Evolutionary conservation across 2,329 filamentous ascomycete species (phyloP).

Genomic region (Calycina marina): DNA sequence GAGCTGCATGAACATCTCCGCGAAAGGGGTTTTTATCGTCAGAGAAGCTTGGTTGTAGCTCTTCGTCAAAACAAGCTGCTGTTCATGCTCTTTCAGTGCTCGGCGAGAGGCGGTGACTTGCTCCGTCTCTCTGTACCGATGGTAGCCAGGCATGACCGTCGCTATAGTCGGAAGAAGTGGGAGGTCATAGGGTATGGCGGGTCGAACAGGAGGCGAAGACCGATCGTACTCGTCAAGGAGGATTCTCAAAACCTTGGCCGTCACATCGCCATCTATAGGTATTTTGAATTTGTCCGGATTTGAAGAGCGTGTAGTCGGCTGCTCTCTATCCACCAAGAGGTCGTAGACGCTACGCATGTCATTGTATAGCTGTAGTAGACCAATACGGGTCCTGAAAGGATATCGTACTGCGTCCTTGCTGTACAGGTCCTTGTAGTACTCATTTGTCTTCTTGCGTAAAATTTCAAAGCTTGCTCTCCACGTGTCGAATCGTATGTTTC

Average conservation of each 20-base stretch:
- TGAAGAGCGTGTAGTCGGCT: constrained; percentile 60
- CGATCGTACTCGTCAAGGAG: constrained; percentile 81
- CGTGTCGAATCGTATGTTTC: constrained; percentile 64
- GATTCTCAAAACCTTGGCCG: constrained; percentile 56
- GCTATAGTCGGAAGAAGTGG: constrained; percentile 62
- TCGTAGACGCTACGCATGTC: constrained; percentile 85
- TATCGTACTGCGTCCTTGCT: constrained; percentile 83
- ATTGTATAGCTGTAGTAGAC: constrained; percentile 67
- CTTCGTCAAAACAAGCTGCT: constrained; percentile 60
- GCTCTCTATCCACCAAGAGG: constrained; percentile 65
- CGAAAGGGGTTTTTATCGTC: constrained; percentile 47
- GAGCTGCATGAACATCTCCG: constrained; percentile 55
- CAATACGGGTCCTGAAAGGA: constrained; percentile 71
- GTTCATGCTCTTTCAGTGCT: constrained; percentile 65
- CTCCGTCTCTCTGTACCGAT: constrained; percentile 53
- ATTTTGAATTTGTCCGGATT: constrained; percentile 37
- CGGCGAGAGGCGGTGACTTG: constrained; percentile 56
- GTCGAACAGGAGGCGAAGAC: constrained; percentile 76
- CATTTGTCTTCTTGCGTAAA: constrained; percentile 49
- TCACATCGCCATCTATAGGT: constrained; percentile 38
- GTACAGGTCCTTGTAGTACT: constrained; percentile 50
- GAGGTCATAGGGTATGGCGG: constrained; percentile 80
- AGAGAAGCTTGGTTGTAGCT: constrained; percentile 68
- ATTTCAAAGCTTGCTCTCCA: constrained; percentile 66
- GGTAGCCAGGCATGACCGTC: constrained; percentile 47